Conservation (phyloP, 257 asterid genomes). For the Petunia secreta region DNA sequence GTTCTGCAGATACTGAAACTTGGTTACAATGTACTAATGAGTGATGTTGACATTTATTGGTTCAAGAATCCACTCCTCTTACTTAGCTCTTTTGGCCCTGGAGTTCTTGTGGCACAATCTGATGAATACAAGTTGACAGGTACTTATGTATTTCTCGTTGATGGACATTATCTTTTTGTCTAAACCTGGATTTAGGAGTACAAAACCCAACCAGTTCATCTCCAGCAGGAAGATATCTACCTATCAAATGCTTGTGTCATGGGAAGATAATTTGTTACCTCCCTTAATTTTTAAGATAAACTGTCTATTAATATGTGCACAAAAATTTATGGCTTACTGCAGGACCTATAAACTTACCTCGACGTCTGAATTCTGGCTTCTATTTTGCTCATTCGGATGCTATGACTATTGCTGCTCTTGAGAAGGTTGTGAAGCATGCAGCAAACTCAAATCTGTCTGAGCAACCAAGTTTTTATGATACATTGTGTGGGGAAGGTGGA, state of each 20-base stretch:
- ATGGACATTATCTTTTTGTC: not conserved
- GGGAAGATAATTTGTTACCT: not conserved
- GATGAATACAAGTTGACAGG: conserved; percentile 81
- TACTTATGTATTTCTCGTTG: conserved; percentile 29
- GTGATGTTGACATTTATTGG: conserved; percentile 60
- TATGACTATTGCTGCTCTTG: conserved; percentile 61
- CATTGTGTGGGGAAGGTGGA: conserved; percentile 83
- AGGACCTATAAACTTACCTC: conserved; percentile 92
- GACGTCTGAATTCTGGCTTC: conserved; percentile 97
- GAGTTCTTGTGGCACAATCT: conserved; percentile 79
- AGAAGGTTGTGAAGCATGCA: conserved; percentile 88
- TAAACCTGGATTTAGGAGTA: not conserved
- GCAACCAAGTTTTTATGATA: conserved; percentile 93
- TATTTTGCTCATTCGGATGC: conserved; percentile 75
- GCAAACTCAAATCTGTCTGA: conserved; percentile 74
- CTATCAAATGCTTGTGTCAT: conserved; percentile 7
- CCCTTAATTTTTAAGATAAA: not conserved
- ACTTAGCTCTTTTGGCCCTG: conserved; percentile 78
- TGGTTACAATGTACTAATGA: conserved; percentile 60
- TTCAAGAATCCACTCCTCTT: conserved; percentile 70
- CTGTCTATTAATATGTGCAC: not conserved
- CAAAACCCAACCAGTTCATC: not conserved
- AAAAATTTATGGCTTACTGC: conserved; percentile 33
- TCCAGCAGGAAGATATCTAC: conserved; percentile 25
- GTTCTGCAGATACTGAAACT: conserved; percentile 84